A percentile compares a stretch with the other conserved stretches of the same genome.
Evolutionary conservation across 1,284 basidiomycete genomes (phyloP).

Genomic region (Melampsora larici-populina): DNA sequence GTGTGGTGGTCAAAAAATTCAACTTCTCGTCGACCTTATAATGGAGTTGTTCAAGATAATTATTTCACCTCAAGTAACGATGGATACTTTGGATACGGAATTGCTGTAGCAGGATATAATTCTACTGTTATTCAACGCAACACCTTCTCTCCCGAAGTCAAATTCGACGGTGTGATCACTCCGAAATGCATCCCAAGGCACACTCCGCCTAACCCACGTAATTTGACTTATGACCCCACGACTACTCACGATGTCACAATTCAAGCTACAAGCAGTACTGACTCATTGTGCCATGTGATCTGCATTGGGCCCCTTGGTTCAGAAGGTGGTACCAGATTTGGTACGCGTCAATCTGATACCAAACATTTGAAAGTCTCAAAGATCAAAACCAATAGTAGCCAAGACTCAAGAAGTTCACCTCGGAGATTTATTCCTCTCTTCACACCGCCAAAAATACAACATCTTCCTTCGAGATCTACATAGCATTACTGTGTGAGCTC

Average conservation of each 20-base stretch:
- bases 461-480: too few relatives aligned
- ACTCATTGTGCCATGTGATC: not conserved
- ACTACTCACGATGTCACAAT: not conserved
- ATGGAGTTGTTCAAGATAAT: not conserved
- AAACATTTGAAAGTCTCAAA: too few relatives aligned
- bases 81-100: conserved; percentile 6
- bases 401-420: too few relatives aligned
- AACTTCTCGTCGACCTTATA: not conserved
- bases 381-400: too few relatives aligned
- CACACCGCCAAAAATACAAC: too few relatives aligned
- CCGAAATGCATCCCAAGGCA: not conserved
- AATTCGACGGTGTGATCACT: not conserved
- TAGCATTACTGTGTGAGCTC: too few relatives aligned
- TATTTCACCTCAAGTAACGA: not conserved
- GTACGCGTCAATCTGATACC: too few relatives aligned
- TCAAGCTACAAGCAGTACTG: not conserved
- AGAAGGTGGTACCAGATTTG: not conserved
- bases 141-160: not conserved
- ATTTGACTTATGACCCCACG: not conserved
- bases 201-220: not conserved
- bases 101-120: not conserved
- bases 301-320: not conserved
- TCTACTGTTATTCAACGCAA: not conserved
- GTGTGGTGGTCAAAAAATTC: conserved; percentile 6
- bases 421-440: too few relatives aligned